Conservation (phyloP, 805 yeast species). For the Kuraishia piskuri region DNA sequence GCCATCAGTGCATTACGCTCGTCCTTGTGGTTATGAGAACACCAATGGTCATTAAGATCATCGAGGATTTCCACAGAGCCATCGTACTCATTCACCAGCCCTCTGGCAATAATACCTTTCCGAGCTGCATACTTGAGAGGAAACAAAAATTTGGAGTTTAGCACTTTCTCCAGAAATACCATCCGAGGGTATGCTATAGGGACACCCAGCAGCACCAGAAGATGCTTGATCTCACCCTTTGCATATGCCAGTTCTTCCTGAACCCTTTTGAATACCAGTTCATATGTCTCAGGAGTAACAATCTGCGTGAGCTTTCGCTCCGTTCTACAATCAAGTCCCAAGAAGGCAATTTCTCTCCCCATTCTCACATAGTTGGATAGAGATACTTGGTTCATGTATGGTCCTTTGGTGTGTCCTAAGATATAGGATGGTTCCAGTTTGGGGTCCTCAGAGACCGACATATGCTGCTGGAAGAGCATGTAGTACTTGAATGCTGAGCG, state of each 20-base stretch:
- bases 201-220: constrained; percentile 81
- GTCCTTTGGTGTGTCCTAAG: constrained; percentile 47
- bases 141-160: constrained; percentile 49
- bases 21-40: constrained; percentile 74
- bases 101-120: constrained; percentile 54
- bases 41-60: constrained; percentile 96
- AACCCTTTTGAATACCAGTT: constrained; percentile 50
- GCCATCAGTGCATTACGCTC: constrained; percentile 72
- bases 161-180: constrained; percentile 79
- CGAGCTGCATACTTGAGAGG: constrained; percentile 59
- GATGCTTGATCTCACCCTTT: constrained; percentile 57
- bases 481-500: constrained; percentile 76
- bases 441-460: constrained; percentile 35
- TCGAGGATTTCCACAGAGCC: constrained; percentile 88
- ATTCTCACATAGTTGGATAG: constrained; percentile 67
- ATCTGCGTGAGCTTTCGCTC: constrained; percentile 66
- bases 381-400: constrained; percentile 56
- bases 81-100: constrained; percentile 85
- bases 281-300: constrained; percentile 47
- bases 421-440: constrained; percentile 53
- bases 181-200: constrained; percentile 93
- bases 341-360: constrained; percentile 63
- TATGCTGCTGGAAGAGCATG: constrained; percentile 87
- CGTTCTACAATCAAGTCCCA: constrained; percentile 89
- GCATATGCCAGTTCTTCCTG: constrained; percentile 40